These are phyloP conservation scores for Globisporangium rhizosaccharum DNA, from an alignment of 352 stramenopile species.

Conservation along the genomic window DNA sequence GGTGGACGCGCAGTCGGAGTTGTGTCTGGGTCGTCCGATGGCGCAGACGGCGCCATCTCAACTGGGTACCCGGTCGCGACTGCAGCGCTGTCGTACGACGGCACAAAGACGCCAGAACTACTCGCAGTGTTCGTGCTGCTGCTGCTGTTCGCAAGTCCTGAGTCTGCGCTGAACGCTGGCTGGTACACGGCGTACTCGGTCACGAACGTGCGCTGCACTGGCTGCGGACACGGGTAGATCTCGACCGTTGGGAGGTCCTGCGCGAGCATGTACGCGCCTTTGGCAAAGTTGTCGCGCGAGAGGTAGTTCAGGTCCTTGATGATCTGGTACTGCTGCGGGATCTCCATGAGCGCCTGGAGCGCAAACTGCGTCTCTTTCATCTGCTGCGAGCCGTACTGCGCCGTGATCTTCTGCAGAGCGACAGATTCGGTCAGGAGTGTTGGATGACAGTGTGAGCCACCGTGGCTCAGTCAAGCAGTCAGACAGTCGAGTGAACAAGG, in stretches of 20 bases:
- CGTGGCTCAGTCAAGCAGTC: no score
- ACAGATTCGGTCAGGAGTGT: not conserved
- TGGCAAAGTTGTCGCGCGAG: constrained; percentile 19
- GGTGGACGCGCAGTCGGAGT: not conserved
- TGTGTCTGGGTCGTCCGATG: constrained; percentile 3
- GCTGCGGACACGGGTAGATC: constrained; percentile 50
- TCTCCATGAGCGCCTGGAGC: constrained; percentile 80
- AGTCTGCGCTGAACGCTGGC: constrained; percentile 7
- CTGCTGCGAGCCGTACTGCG: constrained; percentile 34
- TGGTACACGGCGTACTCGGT: constrained; percentile 28
- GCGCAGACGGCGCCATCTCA: constrained; percentile 11
- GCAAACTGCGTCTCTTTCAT: constrained; percentile 69
- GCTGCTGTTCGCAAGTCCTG: not conserved
- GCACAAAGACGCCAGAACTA: constrained; percentile 9
- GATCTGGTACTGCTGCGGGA: constrained; percentile 73
- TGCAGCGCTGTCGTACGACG: not conserved
- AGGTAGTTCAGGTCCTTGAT: constrained; percentile 75
- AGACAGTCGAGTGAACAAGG: not conserved
- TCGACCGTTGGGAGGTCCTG: constrained; percentile 57
- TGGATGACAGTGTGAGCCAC: not conserved
- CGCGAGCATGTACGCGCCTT: constrained; percentile 37
- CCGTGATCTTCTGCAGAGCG: constrained; percentile 40
- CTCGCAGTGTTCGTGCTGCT: constrained; percentile 1
- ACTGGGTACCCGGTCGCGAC: not conserved
- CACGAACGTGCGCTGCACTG: constrained; percentile 18